Conservation (phyloP, 352 stramenopile genomes). For the Phytophthora tubulina region DNA sequence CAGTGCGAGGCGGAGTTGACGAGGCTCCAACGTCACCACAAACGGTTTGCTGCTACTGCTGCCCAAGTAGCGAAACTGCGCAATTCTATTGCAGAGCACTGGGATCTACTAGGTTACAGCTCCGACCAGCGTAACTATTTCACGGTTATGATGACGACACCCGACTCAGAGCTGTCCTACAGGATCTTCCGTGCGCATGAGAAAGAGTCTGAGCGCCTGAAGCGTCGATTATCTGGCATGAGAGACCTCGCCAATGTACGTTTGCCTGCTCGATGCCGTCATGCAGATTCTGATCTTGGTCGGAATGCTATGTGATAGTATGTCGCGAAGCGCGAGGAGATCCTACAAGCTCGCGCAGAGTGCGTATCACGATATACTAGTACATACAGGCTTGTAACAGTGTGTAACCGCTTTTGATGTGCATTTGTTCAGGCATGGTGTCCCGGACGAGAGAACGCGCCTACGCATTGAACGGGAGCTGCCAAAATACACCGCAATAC, state of each 20-base stretch:
- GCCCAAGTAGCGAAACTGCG: slow-evolving; percentile 37
- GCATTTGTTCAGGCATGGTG: slow-evolving; percentile 26
- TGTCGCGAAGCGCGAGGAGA: slow-evolving; percentile 56
- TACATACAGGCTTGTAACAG: neutral
- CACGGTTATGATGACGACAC: slow-evolving; percentile 35
- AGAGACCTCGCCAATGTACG: slow-evolving; percentile 31
- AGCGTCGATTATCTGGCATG: slow-evolving; percentile 35
- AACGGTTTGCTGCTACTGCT: slow-evolving; percentile 34
- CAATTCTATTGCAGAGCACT: slow-evolving; percentile 34
- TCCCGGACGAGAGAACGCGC: slow-evolving; percentile 46
- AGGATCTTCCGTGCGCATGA: slow-evolving; percentile 43
- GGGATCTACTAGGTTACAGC: slow-evolving; percentile 38
- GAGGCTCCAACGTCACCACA: slow-evolving; percentile 38
- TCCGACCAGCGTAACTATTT: slow-evolving; percentile 35
- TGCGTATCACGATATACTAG: slow-evolving; percentile 24
- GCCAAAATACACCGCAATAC: slow-evolving; percentile 51
- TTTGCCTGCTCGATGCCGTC: neutral
- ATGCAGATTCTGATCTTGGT: neutral
- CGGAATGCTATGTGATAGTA: slow-evolving; percentile 30
- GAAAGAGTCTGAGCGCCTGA: slow-evolving; percentile 41
- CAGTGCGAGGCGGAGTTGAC: slow-evolving; percentile 43
- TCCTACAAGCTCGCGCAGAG: slow-evolving; percentile 47
- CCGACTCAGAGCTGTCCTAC: slow-evolving; percentile 35
- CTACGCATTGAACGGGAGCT: slow-evolving; percentile 53
- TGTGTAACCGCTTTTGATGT: neutral